phyloP scores from a whole-genome alignment of 768 basidiomycete species.

The Leccinum ochraceum region DNA sequence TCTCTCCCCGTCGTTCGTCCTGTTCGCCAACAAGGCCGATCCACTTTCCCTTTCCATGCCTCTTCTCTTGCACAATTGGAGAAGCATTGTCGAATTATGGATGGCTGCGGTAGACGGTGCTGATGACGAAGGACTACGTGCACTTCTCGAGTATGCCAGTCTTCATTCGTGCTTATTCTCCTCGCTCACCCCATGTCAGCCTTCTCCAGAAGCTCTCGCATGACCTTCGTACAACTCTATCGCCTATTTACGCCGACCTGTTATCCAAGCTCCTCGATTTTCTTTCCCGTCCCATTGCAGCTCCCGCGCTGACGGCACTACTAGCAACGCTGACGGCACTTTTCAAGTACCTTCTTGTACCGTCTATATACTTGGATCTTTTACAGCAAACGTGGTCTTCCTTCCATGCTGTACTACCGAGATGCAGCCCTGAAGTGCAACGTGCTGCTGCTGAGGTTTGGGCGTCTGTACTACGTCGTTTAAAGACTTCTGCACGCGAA shows the following conservation, averaged over 20 bases:
- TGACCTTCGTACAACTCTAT: conserved; percentile 77
- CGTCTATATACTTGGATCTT: conserved; percentile 52
- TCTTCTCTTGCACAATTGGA: conserved; percentile 78
- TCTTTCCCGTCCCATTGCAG: conserved; percentile 58
- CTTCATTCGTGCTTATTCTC: background rate
- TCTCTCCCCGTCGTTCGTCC: conserved; percentile 71
- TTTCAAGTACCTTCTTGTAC: conserved; percentile 74
- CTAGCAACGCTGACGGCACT: conserved; percentile 67
- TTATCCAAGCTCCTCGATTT: conserved; percentile 57
- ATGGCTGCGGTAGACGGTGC: conserved; percentile 51
- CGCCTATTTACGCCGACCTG: conserved; percentile 45
- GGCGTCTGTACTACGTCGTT: conserved; percentile 73
- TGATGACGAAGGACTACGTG: conserved; percentile 71
- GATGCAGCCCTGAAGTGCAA: conserved; percentile 71
- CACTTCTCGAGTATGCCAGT: conserved; percentile 70
- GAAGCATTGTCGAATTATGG: conserved; percentile 68
- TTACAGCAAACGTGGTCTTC: conserved; percentile 61
- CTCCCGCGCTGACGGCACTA: conserved; percentile 57
- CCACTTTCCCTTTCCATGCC: conserved; percentile 74
- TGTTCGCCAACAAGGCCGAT: conserved; percentile 63
- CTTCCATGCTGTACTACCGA: conserved; percentile 51
- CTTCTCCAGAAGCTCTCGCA: conserved; percentile 77
- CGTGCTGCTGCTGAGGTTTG: conserved; percentile 84
- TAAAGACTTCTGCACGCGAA: conserved; percentile 61
- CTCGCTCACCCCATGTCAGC: conserved; percentile 39